A percentile compares a stretch with the other conserved stretches of the same genome.
phyloP scores from a whole-genome alignment of 768 basidiomycete species.

The Epithele typhae region DNA sequence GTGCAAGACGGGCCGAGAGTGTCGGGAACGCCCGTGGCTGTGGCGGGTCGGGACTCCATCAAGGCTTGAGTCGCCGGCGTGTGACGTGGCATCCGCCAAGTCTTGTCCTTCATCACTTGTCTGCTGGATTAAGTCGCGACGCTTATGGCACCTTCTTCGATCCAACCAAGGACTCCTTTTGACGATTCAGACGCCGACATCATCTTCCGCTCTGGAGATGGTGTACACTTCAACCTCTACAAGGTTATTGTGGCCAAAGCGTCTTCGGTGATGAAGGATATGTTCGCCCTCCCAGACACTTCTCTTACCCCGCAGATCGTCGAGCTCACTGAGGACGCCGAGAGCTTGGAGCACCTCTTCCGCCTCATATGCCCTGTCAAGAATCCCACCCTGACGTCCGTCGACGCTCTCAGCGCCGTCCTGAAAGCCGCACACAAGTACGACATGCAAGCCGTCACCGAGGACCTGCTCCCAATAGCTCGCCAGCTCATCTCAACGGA shows the following conservation, averaged over 20 bases:
- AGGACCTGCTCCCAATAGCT: neutral
- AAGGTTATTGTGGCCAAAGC: neutral
- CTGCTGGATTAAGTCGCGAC: too few species aligned
- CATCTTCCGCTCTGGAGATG: neutral
- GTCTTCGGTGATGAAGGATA: neutral
- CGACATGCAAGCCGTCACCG: conserved; percentile 11
- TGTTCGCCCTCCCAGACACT: neutral
- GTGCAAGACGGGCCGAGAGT: too few species aligned
- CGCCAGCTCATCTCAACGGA: neutral
- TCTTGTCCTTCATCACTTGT: too few species aligned
- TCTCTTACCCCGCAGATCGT: conserved; percentile 1
- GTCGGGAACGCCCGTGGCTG: too few species aligned
- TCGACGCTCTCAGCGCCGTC: conserved; percentile 1
- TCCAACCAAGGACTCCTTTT: too few species aligned
- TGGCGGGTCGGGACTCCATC: too few species aligned
- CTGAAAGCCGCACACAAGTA: conserved; percentile 18
- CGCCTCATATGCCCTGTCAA: conserved; percentile 10
- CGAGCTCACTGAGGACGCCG: conserved; percentile 1
- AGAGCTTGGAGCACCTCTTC: conserved; percentile 9
- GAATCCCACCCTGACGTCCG: neutral
- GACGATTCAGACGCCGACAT: neutral
- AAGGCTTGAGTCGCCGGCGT: too few species aligned
- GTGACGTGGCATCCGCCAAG: too few species aligned
- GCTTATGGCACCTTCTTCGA: too few species aligned
- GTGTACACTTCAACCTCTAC: neutral